These are phyloP conservation scores for Wickerhamiella cacticola DNA, from an alignment of 805 yeast species.

Conservation along the genomic window DNA sequence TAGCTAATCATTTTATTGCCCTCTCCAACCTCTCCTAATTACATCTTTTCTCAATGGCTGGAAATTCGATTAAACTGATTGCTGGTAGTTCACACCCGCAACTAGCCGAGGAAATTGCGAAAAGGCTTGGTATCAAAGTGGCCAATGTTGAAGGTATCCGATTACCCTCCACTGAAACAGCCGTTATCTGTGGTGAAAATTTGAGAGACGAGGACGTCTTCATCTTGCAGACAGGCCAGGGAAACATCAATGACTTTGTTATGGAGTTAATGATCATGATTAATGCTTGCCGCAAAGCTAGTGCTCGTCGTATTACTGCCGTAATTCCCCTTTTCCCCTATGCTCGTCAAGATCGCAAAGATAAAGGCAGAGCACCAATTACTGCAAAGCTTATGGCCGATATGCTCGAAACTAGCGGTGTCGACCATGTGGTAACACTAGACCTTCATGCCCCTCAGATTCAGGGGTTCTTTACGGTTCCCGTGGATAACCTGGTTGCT, in stretches of 20 bases:
- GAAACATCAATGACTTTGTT: conserved; percentile 72
- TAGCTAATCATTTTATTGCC: too few species aligned
- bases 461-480: conserved; percentile 92
- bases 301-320: conserved; percentile 89
- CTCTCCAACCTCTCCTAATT: too few species aligned
- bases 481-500: conserved; percentile 93
- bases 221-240: conserved; percentile 63
- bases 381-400: conserved; percentile 94
- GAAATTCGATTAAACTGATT: conserved; percentile 46
- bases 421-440: conserved; percentile 93
- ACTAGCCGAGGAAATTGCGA: conserved; percentile 62
- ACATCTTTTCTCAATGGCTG: conserved; percentile 22
- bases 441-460: conserved; percentile 96
- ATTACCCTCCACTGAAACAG: conserved; percentile 22
- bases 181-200: conserved; percentile 54
- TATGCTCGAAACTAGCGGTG: conserved; percentile 87
- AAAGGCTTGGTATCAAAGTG: conserved; percentile 42
- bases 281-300: conserved; percentile 89
- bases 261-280: conserved; percentile 83
- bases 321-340: conserved; percentile 94
- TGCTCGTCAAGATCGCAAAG: conserved; percentile 96
- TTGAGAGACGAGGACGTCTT: conserved; percentile 76
- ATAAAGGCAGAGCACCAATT: conserved; percentile 90
- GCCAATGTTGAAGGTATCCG: conserved; percentile 50
- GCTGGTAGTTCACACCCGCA: conserved; percentile 58